These are phyloP conservation scores for Fonsecaea nubica DNA, from an alignment of 2,329 filamentous ascomycete genomes.

Conservation along the genomic window DNA sequence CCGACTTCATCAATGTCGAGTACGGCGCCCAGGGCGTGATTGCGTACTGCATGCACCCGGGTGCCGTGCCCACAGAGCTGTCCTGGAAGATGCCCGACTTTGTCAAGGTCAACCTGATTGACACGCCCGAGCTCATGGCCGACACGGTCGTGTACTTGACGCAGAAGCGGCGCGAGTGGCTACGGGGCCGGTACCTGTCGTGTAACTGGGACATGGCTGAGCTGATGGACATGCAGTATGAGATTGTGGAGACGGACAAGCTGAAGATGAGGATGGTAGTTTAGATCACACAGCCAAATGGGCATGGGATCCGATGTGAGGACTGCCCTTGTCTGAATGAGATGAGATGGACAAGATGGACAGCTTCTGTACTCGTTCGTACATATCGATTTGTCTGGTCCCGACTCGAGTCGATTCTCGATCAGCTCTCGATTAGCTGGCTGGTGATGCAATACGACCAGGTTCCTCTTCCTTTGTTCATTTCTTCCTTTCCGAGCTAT, in stretches of 20 bases:
- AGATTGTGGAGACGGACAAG: constrained; percentile 10
- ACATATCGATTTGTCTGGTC: no score
- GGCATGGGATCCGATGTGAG: no score
- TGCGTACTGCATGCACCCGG: constrained; percentile 33
- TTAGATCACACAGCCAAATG: neutral
- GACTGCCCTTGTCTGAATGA: no score
- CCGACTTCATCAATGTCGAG: constrained; percentile 54
- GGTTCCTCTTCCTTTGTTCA: no score
- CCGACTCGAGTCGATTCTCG: no score
- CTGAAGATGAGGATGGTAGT: constrained; percentile 12
- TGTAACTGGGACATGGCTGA: constrained; percentile 10
- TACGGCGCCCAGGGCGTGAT: constrained; percentile 47
- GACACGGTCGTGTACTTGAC: constrained; percentile 42
- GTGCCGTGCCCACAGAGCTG: constrained; percentile 28
- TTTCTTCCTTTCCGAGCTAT: no score
- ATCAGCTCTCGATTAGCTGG: no score
- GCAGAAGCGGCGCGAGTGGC: constrained; percentile 36
- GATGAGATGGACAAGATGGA: no score
- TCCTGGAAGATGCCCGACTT: constrained; percentile 21
- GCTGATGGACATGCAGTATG: neutral
- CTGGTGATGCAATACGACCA: no score
- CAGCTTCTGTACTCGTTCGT: no score
- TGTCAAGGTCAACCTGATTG: constrained; percentile 20
- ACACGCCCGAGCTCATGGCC: constrained; percentile 39
- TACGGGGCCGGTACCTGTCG: constrained; percentile 5